Base-by-base conservation (phyloP, 768 basidiomycete species). In the Artomyces pyxidatus region DNA sequence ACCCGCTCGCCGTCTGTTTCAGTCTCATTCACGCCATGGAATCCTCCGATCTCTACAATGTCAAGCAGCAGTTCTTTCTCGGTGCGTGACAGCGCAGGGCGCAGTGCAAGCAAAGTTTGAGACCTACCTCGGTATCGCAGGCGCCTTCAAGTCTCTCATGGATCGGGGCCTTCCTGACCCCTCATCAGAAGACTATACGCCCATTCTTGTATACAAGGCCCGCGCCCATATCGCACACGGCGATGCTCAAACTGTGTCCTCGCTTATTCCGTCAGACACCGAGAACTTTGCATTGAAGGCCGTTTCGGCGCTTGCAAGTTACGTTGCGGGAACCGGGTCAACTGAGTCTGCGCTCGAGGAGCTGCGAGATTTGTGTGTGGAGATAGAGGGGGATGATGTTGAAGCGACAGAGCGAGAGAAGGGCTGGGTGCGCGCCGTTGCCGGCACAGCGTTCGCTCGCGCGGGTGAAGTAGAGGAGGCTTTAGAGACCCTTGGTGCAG, bases 391-490 rank as follows among this genome's bases (percentile, higher is more conserved):
- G 5, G 86, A 85, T 21, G 88, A 88, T 58, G 75, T 68, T 16
- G 84, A 84, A 42, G 75, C 74, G 1, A 74, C 68, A n/a, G 76
- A 81, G 19, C 74, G 71, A 50, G 89, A 88, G 55, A 88, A 81
- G 61, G 77, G 80, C 17, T 63, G 81, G 38, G 89, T 94, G 6
- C 73, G 81, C 46, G 87, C 89, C 25, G 67, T 90, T 17, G 88
- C 89, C 26, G 91, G 83, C n/a, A 90, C 85, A 11, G 88, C 90
- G 1, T 95, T 95, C 63, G 76, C 83, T 14, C 70, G 78, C 28
- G 88, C 88, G 14, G 85, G 83, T 2, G 93, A 96, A 67, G 67
- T 87, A 10, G 93, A 96, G 65, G 93, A 97, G 67, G 93, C 92
- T 2, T 69, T 96, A 22, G 93, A 95, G 65, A 93, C 88, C 0